A percentile compares a stretch with the other conserved stretches of the same genome.
Evolutionary conservation across 139 green algal species (phyloP).

Genomic region (Limnomonas spitsbergensis): DNA sequence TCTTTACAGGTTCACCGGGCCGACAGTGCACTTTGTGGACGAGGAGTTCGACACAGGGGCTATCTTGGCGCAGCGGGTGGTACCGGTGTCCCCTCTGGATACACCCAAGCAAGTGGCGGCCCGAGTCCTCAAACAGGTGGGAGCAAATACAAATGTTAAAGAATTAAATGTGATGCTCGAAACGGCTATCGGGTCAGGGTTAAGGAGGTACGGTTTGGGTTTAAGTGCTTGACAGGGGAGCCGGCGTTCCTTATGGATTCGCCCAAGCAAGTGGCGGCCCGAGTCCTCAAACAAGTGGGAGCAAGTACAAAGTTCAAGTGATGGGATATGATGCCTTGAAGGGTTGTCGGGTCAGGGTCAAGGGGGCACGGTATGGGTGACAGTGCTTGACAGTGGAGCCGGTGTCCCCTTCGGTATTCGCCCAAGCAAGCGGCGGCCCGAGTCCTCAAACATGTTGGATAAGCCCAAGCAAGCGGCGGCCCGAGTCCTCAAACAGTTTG

Average conservation of each 20-base stretch:
- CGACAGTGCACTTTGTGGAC: conserved; percentile 97
- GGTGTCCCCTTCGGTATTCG: conserved; percentile 79
- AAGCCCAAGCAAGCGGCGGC: conserved; percentile 71
- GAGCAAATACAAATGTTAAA: conserved; percentile 7
- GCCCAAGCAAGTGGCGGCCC: conserved; percentile 67
- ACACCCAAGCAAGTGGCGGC: conserved; percentile 72
- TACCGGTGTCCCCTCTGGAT: conserved; percentile 83
- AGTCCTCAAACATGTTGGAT: conserved; percentile 87
- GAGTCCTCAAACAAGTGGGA: conserved; percentile 83
- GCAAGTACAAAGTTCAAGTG: too few species aligned
- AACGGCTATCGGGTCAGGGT: too few species aligned
- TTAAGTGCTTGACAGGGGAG: too few species aligned
- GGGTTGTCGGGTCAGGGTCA: too few species aligned
- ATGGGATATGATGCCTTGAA: too few species aligned
- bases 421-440: conserved; percentile 71
- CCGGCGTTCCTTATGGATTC: conserved; percentile 80
- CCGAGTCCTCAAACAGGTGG: conserved; percentile 83
- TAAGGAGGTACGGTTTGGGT: too few species aligned
- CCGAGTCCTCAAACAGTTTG: conserved; percentile 82
- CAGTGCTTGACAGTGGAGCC: too few species aligned
- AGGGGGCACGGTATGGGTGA: too few species aligned
- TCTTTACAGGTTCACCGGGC: conserved; percentile 66
- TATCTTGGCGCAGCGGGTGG: conserved; percentile 88
- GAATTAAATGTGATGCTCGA: too few species aligned
- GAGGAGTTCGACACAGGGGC: conserved; percentile 93